Evolutionary conservation across 768 basidiomycete species (phyloP), one percentile per base, ranked within the genome.

Genomic region (Mycena kentingensis): DNA sequence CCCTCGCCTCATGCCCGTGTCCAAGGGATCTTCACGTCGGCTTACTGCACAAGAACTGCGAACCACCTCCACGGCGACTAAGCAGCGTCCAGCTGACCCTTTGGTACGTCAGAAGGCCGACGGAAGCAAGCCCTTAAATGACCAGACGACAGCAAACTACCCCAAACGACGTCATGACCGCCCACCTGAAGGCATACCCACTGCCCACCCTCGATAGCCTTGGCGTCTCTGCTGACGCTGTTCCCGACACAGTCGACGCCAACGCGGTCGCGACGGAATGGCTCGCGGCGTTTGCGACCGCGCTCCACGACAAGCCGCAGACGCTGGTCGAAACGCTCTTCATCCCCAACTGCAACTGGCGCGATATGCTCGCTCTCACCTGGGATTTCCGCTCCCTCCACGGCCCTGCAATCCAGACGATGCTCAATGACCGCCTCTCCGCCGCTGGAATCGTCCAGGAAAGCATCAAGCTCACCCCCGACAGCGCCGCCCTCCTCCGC

Each of bases 321-420:
- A 12, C 21, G 3, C 59, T 46, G 3, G 42, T 68, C n/a, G 37
- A 49, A 15, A 25, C 41, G 18, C 62, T 71, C 32, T 68, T 75
- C 52, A 54, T 66, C n/a, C 51, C 60, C 2, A 70, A 70, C 45
- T 68, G 63, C 1, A 71, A 73, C 51, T 81, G 80, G 80, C 72
- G 76, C 39, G 82, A 83, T 60, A 70, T 77, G 54, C 59, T 80
- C 13, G 70, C 77, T 0, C 66, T 81, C 41, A 82, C 82, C 3
- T 80, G 76, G 73, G 69, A 77, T 56, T 70, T 83, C 51, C 72
- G 77, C 6, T 75, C 79, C 1, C 71, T 81, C 57, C 64, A 67
- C 3, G 69, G 73, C 2, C 55, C 57, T 25, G 60, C 68, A 29
- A 75, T 80, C 51, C 65, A 27, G 8, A 46, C 53, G 12, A 68